Evolutionary conservation across 2,329 filamentous ascomycete genomes (phyloP).

Genomic region (Cordyceps militaris): DNA sequence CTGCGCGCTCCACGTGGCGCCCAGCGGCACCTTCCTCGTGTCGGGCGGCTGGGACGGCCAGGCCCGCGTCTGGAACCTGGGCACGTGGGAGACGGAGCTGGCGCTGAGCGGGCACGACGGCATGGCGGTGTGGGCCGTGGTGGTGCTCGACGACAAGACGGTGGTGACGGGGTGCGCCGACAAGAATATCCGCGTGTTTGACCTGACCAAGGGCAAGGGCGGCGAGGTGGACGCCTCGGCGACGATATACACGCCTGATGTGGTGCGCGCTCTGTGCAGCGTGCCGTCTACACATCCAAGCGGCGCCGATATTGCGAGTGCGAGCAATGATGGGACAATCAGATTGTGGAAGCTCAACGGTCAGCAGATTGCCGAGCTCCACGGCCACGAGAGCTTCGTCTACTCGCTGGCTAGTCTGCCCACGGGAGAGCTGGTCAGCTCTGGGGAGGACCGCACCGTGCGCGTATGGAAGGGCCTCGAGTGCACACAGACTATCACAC

Average conservation of each 20-base stretch:
- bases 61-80: slow-evolving; percentile 78
- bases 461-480: slow-evolving; percentile 77
- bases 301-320: slow-evolving; percentile 87
- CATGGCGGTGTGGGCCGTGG: slow-evolving; percentile 78
- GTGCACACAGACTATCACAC: slow-evolving; percentile 92
- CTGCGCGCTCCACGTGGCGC: slow-evolving; percentile 74
- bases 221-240: slow-evolving; percentile 45
- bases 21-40: slow-evolving; percentile 65
- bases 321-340: slow-evolving; percentile 86
- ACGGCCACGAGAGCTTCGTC: slow-evolving; percentile 91
- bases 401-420: slow-evolving; percentile 75
- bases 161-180: slow-evolving; percentile 92
- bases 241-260: slow-evolving; percentile 62
- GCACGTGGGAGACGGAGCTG: slow-evolving; percentile 72
- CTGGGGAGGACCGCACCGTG: slow-evolving; percentile 90
- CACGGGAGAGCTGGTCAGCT: slow-evolving; percentile 80
- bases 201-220: slow-evolving; percentile 54
- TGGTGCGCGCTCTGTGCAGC: slow-evolving; percentile 81
- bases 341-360: slow-evolving; percentile 81
- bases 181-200: slow-evolving; percentile 78
- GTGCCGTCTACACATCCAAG: slow-evolving; percentile 70
- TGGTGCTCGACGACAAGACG: slow-evolving; percentile 71
- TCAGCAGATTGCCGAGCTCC: slow-evolving; percentile 65
- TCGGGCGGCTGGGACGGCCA: slow-evolving; percentile 93
- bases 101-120: slow-evolving; percentile 69